phyloP scores from a whole-genome alignment of 2,329 filamentous ascomycete genomes.

The Metarhizium humberi region DNA sequence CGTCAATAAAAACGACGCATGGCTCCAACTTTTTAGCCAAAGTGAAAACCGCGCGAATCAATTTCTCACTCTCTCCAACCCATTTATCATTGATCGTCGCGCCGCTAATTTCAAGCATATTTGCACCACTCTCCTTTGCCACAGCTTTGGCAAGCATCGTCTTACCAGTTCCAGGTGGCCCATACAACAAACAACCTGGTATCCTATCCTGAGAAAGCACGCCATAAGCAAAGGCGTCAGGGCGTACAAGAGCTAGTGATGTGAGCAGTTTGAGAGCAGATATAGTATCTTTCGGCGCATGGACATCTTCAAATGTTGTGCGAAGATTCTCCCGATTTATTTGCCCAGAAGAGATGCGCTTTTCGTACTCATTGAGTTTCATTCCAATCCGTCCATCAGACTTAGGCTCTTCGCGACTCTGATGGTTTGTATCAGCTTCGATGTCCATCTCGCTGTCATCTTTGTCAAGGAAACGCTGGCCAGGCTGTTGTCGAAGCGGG shows the following conservation, averaged over 20 bases:
- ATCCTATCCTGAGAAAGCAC: constrained; percentile 87
- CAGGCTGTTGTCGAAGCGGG: constrained; percentile 20
- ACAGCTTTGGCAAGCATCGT: constrained; percentile 61
- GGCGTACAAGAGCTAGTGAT: constrained; percentile 73
- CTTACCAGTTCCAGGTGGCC: constrained; percentile 74
- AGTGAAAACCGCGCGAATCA: constrained; percentile 83
- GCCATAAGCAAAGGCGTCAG: constrained; percentile 93
- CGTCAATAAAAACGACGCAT: constrained; percentile 93
- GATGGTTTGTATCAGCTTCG: constrained; percentile 17
- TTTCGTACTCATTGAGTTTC: constrained; percentile 67
- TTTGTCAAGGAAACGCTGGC: constrained; percentile 20
- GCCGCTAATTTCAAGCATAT: constrained; percentile 79
- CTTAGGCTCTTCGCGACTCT: constrained; percentile 19
- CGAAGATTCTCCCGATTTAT: constrained; percentile 73
- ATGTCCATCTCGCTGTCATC: constrained; percentile 15
- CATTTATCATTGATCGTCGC: constrained; percentile 94
- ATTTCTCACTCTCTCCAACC: constrained; percentile 93
- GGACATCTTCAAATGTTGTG: constrained; percentile 81
- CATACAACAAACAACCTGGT: constrained; percentile 79
- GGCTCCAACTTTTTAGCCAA: constrained; percentile 86
- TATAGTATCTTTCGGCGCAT: constrained; percentile 72
- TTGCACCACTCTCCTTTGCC: constrained; percentile 58
- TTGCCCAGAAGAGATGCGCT: constrained; percentile 71
- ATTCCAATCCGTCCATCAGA: constrained; percentile 14
- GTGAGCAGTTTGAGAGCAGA: constrained; percentile 85